phyloP scores from a whole-genome alignment of 2,329 filamentous ascomycete species.

The Hymenoscyphus repandus region DNA sequence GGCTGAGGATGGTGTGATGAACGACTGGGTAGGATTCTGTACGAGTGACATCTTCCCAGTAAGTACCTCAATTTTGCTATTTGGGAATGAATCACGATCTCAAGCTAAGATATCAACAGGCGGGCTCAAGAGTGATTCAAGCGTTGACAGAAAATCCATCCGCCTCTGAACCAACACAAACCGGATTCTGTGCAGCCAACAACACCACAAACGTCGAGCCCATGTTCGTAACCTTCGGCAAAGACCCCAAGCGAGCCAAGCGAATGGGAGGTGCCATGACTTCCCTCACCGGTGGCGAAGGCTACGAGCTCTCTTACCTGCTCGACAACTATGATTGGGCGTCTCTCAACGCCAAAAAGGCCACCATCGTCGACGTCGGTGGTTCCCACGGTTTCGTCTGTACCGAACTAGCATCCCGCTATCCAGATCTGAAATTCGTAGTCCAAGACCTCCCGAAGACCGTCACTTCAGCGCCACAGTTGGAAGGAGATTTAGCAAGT shows the following conservation, averaged over 20 bases:
- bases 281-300: slow-evolving; percentile 49
- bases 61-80: slow-evolving; percentile 1
- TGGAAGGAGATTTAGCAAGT: slow-evolving; percentile 36
- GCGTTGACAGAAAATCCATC: slow-evolving; percentile 42
- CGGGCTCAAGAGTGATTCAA: slow-evolving; percentile 41
- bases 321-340: slow-evolving; percentile 50
- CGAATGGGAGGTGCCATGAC: slow-evolving; percentile 52
- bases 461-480: slow-evolving; percentile 41
- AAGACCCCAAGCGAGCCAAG: slow-evolving; percentile 41
- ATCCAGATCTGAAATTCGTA: slow-evolving; percentile 47
- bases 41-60: slow-evolving; percentile 43
- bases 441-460: slow-evolving; percentile 49
- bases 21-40: slow-evolving; percentile 52
- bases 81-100: background rate
- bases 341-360: slow-evolving; percentile 38
- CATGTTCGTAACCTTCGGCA: slow-evolving; percentile 49
- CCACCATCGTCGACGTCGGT: slow-evolving; percentile 53
- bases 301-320: slow-evolving; percentile 49
- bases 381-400: slow-evolving; percentile 54
- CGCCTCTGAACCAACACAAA: slow-evolving; percentile 42
- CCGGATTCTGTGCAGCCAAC: slow-evolving; percentile 48
- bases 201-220: slow-evolving; percentile 45
- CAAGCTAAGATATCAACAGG: slow-evolving; percentile 31
- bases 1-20: slow-evolving; percentile 41
- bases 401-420: slow-evolving; percentile 47